Conservation (phyloP, 2,329 filamentous ascomycete species). For the Metarhizium guizhouense region DNA sequence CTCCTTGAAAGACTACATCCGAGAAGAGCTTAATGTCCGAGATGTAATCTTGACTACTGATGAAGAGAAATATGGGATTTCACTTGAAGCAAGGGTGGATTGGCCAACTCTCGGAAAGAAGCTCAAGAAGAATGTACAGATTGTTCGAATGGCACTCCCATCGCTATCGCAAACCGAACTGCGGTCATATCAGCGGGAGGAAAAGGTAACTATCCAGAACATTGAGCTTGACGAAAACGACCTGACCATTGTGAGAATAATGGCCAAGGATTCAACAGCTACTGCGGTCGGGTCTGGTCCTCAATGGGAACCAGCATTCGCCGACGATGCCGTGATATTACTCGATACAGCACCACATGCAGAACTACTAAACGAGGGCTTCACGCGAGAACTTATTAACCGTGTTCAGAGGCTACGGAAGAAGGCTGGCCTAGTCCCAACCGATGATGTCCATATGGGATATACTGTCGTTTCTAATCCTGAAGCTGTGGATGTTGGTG, state of each 20-base stretch:
- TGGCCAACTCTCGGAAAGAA: too few species aligned
- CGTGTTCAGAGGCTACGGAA: too few species aligned
- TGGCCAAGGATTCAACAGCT: neutral
- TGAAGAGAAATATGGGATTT: too few species aligned
- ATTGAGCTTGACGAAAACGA: slow-evolving; percentile 49
- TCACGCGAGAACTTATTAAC: too few species aligned
- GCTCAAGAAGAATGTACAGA: slow-evolving; percentile 74
- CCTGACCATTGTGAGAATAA: slow-evolving; percentile 32
- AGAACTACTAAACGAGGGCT: too few species aligned
- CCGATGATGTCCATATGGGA: neutral
- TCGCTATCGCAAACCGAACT: slow-evolving; percentile 65
- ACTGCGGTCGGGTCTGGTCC: neutral
- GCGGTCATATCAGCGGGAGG: slow-evolving; percentile 56
- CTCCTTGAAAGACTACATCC: too few species aligned
- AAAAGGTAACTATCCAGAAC: slow-evolving; percentile 46
- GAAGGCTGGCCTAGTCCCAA: too few species aligned
- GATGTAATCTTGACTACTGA: too few species aligned
- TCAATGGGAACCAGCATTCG: slow-evolving; percentile 5
- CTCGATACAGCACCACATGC: too few species aligned
- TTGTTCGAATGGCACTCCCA: slow-evolving; percentile 77
- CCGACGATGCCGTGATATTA: too few species aligned
- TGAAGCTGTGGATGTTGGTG: neutral
- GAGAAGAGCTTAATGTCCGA: too few species aligned
- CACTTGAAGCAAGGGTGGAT: too few species aligned
- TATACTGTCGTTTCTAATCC: neutral